Evolutionary conservation across 2,329 filamentous ascomycete genomes (phyloP), one percentile per base, ranked within the genome.

Genomic region (Ophiocordyceps camponoti-leonardi): DNA sequence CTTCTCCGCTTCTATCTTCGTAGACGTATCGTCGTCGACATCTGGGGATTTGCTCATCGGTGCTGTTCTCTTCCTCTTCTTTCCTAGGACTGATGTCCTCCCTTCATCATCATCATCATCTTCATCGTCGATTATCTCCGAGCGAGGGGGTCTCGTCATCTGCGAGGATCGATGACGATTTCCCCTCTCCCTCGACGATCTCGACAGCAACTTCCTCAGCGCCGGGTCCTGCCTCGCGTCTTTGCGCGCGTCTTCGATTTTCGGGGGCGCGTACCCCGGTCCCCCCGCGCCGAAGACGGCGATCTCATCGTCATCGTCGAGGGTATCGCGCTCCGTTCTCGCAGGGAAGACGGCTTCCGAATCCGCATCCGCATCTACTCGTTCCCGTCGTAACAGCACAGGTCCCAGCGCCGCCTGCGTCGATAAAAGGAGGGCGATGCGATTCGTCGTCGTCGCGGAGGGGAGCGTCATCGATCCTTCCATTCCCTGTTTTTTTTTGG

Each of bases 391-490:
- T 50, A 50, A 43, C 1, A 58, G 45, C n/a, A 53, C 33, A 53
- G 55, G 52, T 19, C 65, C 56, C 46, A 66, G 52, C 26, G 56
- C 55, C 5, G 59, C 52, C 47, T 60, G 61, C 11, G 59, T 57
- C 45, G 65, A 52, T 37, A 64, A 50, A 51, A 61, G 56, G 45
- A 69, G 58, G 47, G 63, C 60, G 47, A 69, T 62, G 48, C 59
- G 59, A 60, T 70, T 70, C 48, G 63, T 56, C 43, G 66, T 52
- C 46, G 61, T 51, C 22, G 63, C 62, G 43, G 61, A 54, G 43
- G 65, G 64, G 43, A 62, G 59, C 13, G 31, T 16, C 12, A n/a
- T 16, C 2, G 31, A 13, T n/a, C n/a, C n/a, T n/a, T n/a, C n/a
- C n/a, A n/a, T n/a, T n/a, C n/a, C n/a, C n/a, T n/a, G n/a, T n/a